A percentile compares a stretch with the other conserved stretches of the same genome.
Conservation (phyloP, 2,329 filamentous ascomycete genomes). For the Ophiocordyceps polyrhachis-furcata region DNA sequence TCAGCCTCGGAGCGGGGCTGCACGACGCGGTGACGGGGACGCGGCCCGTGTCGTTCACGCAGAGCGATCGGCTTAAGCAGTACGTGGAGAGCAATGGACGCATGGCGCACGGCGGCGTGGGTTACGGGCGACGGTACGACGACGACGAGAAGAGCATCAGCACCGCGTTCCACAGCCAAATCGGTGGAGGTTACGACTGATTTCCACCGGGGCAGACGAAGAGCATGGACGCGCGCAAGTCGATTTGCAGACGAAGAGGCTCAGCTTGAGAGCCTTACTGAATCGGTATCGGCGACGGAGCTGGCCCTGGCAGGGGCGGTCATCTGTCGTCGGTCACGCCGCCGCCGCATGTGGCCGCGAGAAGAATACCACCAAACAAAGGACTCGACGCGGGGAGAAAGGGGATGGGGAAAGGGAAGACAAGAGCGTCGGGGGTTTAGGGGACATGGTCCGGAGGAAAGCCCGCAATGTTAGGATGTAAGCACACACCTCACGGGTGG, state of each 20-base stretch:
- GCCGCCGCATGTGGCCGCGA: neutral
- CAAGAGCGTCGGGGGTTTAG: neutral
- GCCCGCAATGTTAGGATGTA: too few relatives aligned
- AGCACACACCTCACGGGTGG: too few relatives aligned
- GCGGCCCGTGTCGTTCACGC: slow-evolving; percentile 38
- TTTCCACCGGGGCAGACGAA: neutral
- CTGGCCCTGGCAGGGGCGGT: neutral
- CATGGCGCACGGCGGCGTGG: slow-evolving; percentile 39
- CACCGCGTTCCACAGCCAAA: slow-evolving; percentile 90
- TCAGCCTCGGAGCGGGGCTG: slow-evolving; percentile 67
- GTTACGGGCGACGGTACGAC: slow-evolving; percentile 56
- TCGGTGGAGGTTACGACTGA: slow-evolving; percentile 47
- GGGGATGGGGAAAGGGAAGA: neutral
- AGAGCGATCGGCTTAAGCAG: slow-evolving; percentile 67
- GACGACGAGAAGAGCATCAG: slow-evolving; percentile 94
- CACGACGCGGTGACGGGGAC: slow-evolving; percentile 52
- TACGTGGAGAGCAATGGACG: slow-evolving; percentile 79
- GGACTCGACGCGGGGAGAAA: neutral
- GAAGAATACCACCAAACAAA: neutral
- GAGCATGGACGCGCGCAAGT: neutral
- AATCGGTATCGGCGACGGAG: neutral
- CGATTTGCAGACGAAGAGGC: neutral
- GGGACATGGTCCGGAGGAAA: neutral
- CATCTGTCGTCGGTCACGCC: neutral
- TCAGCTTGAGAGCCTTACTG: neutral